Base-by-base conservation (phyloP, 1,284 basidiomycete species). In the Cerioporus squamosus region DNA sequence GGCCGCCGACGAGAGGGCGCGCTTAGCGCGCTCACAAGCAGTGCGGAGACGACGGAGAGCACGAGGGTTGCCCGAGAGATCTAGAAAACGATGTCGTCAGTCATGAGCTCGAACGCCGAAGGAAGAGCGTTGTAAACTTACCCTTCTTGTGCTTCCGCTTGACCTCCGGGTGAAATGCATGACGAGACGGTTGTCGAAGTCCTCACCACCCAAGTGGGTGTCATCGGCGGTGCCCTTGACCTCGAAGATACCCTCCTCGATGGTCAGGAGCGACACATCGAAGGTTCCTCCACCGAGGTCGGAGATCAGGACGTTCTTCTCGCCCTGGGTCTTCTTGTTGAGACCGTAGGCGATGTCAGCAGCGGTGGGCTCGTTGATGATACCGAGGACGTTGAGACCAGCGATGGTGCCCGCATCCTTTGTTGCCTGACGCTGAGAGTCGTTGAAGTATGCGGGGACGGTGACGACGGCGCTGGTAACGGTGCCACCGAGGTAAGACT, bases 21-120 rank as follows among this genome's bases (percentile, higher is more conserved):
- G 92, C 87, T 99, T 99, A 61, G 97, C 97, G 81, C 96, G 94
- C 82, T 98, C 97, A 80, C 95, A 98, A 71, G 97, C 95, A 62
- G 95, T 97, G 66, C 96, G 93, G 69, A 98, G 90, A 82, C 96
- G 95, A 80, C 96, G 94, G 69, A 98, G 90, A 55, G 97, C 95
- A 85, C 96, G 95, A 61, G 94, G 85, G 81, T 97, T 97, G 64
- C 86, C 79, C 49, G 95, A 94, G 56, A 98, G 81, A 75, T 98
- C 93, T 89, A 55, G 12, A 56, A 10, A 31, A 15, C 33, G 12
- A 44, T 8, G 46, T 44, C 50, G 53, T 75, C 46, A 77, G 61
- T 18, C 52, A 67, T 24, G 39, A 50, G 24, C 48, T 9, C 23
- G 40, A 10, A 20, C 43, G 36, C 9, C 22, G 24, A 23, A 45